Percentiles rank a stretch among this genome's conserved stretches.
Evolutionary conservation across 2,329 filamentous ascomycete species (phyloP).

Genomic region (Bipolaris gigantea): DNA sequence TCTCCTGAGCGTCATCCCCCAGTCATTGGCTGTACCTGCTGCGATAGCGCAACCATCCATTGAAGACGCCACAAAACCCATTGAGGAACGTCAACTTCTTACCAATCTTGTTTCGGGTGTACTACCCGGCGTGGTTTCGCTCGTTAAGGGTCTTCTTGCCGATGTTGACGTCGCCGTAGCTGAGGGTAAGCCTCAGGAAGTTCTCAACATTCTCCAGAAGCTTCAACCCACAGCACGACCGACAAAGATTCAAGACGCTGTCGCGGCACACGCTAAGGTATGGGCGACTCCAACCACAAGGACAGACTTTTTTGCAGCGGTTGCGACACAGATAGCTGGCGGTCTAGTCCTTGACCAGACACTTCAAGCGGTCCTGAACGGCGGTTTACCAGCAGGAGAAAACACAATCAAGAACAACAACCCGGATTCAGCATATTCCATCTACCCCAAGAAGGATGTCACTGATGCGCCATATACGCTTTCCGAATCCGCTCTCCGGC

Average conservation of each 20-base stretch:
- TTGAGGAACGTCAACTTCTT: constrained; percentile 21
- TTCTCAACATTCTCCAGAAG: constrained; percentile 17
- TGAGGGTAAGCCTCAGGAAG: constrained; percentile 13
- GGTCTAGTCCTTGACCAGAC: constrained; percentile 24
- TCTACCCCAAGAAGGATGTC: constrained; percentile 45
- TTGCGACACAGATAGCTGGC: constrained; percentile 27
- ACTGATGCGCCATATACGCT: constrained; percentile 55
- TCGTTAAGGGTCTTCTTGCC: constrained; percentile 14
- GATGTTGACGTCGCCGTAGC: constrained; percentile 19
- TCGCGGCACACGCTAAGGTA: constrained; percentile 12
- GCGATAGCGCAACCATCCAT: background rate
- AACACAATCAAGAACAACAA: constrained; percentile 32
- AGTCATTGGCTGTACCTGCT: constrained; percentile 8
- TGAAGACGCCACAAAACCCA: background rate
- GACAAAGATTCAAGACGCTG: constrained; percentile 17
- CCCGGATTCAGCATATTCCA: constrained; percentile 16
- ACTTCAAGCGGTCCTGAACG: constrained; percentile 14
- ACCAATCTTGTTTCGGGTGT: constrained; percentile 1
- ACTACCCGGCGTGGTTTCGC: constrained; percentile 9
- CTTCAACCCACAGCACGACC: constrained; percentile 21
- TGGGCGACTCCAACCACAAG: constrained; percentile 23
- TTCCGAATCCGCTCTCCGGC: constrained; percentile 51
- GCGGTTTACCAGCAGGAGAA: constrained; percentile 22
- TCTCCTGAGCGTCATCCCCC: constrained; percentile 15
- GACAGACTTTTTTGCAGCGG: constrained; percentile 19